phyloP scores from a whole-genome alignment of 139 green algal species.

The Nannochloris sp. region DNA sequence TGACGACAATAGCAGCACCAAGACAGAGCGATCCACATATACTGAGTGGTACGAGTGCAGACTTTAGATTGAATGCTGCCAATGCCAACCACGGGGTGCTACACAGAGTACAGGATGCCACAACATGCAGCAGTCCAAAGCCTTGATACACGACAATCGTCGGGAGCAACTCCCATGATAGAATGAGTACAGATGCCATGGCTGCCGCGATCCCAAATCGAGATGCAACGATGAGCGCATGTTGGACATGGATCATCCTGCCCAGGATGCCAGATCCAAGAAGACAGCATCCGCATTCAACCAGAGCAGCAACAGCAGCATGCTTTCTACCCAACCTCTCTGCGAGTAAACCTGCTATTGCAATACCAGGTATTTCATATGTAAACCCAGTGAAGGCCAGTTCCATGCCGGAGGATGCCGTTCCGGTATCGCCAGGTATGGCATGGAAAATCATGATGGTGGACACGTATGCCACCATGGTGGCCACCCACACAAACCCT shows the following conservation, averaged over 20 bases:
- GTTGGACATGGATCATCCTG: neutral
- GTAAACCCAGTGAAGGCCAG: slow-evolving; percentile 21
- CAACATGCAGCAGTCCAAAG: slow-evolving; percentile 1
- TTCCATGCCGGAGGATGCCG: slow-evolving; percentile 11
- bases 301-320: slow-evolving; percentile 11
- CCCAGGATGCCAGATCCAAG: slow-evolving; percentile 5
- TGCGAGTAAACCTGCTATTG: slow-evolving; percentile 11
- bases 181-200: slow-evolving; percentile 5
- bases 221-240: slow-evolving; percentile 18
- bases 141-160: slow-evolving; percentile 19
- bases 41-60: slow-evolving; percentile 15
- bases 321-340: slow-evolving; percentile 32
- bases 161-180: slow-evolving; percentile 22
- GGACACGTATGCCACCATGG: slow-evolving; percentile 7
- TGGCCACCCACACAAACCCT: slow-evolving; percentile 11
- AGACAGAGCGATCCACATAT: slow-evolving; percentile 13
- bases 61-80: slow-evolving; percentile 3
- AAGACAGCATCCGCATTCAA: slow-evolving; percentile 17
- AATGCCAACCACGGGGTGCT: slow-evolving; percentile 15
- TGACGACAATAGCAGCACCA: slow-evolving; percentile 8
- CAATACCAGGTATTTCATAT: slow-evolving; percentile 29
- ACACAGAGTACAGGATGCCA: neutral
- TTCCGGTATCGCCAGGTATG: neutral
- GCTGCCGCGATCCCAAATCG: slow-evolving; percentile 26
- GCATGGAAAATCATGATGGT: slow-evolving; percentile 8